These are phyloP conservation scores for Colletotrichum theobromicola DNA, from an alignment of 2,329 filamentous ascomycete species.

Conservation along the genomic window DNA sequence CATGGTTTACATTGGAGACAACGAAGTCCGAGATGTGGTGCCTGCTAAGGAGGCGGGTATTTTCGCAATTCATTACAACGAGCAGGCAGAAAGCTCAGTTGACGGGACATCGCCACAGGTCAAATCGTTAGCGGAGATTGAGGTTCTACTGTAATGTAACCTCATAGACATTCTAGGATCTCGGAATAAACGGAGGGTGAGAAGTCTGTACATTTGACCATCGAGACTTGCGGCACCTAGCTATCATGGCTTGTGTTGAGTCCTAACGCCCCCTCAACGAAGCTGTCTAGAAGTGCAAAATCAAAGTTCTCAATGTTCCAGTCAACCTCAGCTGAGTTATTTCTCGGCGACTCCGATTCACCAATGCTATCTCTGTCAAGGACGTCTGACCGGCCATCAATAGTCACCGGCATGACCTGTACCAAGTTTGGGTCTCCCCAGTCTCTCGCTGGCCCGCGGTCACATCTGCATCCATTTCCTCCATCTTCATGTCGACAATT, in stretches of 20 bases:
- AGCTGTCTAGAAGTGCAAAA: constrained; percentile 1
- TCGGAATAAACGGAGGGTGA: not conserved
- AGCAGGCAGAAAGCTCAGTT: constrained; percentile 18
- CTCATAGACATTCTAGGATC: not conserved
- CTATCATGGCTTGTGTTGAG: not conserved
- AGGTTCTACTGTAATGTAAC: constrained; percentile 10
- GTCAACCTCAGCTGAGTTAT: not conserved
- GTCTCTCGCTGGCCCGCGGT: not conserved
- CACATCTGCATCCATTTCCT: not conserved
- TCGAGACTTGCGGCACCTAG: not conserved
- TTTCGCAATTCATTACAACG: constrained; percentile 30
- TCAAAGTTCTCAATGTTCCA: constrained; percentile 7
- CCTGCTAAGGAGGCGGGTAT: constrained; percentile 32
- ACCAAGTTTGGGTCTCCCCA: not conserved
- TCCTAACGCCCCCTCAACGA: not conserved
- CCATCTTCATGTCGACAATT: not conserved
- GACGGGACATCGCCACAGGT: constrained; percentile 12
- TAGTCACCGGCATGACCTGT: not conserved
- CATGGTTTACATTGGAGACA: constrained; percentile 35
- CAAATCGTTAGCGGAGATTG: constrained; percentile 21
- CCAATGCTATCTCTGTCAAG: constrained; percentile 23
- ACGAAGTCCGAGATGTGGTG: constrained; percentile 30
- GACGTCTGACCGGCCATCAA: not conserved
- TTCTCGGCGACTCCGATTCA: not conserved
- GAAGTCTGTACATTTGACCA: not conserved